Evolutionary conservation across 805 yeast genomes (phyloP), one percentile per base, ranked within the genome.

Genomic region (Priceomyces melissophilus): DNA sequence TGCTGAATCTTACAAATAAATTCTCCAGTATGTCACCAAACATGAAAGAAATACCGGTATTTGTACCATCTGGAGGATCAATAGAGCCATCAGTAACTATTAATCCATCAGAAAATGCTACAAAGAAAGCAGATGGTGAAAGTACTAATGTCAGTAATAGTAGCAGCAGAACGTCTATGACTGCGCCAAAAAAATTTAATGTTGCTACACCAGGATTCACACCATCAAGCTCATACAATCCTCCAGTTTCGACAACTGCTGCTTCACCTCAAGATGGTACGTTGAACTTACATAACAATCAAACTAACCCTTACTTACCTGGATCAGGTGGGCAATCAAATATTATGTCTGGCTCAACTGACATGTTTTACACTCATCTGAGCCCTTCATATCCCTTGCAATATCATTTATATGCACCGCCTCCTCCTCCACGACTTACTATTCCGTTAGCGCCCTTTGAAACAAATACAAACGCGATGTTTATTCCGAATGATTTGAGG

Each of bases 321-420:
- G 47, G 45, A 20, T 40, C 38, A 30, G 16, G 48, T 3, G 41
- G 35, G 23, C 41, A 37, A 14, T 15, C 45, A 16, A 29, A 30
- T 7, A 13, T 29, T 17, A 38, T 53, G 5, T 48, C 53, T 12
- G 46, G 47, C 13, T 44, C 53, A 11, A 48, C 55, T 17, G 61
- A 56, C 35, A 46, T 53, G 41, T 55, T 40, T 39, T 50, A 43
- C 38, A 56, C 46, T 39, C 47, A 34, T 35, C 53, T 39, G 27
- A 46, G 35, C 39, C 43, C 50, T 41, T 47, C 49, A 36, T 79
- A 65, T 48, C 84, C 85, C 0, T 65, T 87, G 33, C 88, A 88
- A 54, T 86, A 87, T 58, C 96, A 90, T 62, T 64, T 88, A 30
- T 90, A 91, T 63, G 93, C 96, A 0, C 97, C 97, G 2, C 75